These are phyloP conservation scores for Dactylellina drechsleri DNA, from an alignment of 2,329 filamentous ascomycete genomes.

Conservation along the genomic window DNA sequence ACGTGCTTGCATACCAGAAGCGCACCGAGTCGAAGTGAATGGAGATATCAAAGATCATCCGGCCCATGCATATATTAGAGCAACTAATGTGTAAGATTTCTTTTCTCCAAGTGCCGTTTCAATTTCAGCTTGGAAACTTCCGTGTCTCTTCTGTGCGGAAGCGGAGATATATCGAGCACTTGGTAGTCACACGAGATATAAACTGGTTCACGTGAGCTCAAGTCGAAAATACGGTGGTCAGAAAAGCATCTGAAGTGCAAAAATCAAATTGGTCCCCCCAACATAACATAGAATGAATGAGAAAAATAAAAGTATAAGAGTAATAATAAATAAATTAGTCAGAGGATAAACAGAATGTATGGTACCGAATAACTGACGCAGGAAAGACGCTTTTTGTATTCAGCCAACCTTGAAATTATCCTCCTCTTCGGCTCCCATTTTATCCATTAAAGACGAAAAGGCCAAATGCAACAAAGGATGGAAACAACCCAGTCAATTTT, in stretches of 20 bases:
- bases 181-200: not conserved
- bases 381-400: constrained; percentile 3
- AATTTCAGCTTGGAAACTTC: too few species aligned
- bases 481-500: too few species aligned
- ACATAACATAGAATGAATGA: not conserved
- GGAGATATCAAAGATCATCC: too few species aligned
- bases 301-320: constrained; percentile 1
- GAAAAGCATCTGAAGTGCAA: not conserved
- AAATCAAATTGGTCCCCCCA: constrained; percentile 1
- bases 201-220: not conserved
- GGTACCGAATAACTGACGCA: constrained; percentile 19
- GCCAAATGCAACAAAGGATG: not conserved
- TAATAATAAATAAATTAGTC: too few species aligned
- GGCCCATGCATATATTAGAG: too few species aligned
- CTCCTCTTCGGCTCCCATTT: constrained; percentile 3
- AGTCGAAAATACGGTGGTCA: constrained; percentile 3
- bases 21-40: too few species aligned
- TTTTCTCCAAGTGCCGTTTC: too few species aligned
- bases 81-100: too few species aligned
- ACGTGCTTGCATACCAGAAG: too few species aligned
- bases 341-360: constrained; percentile 4
- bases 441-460: not conserved
- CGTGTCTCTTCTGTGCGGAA: too few species aligned
- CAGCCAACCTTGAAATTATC: constrained; percentile 8
- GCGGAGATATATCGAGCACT: too few species aligned